Conservation (phyloP, 176 grass and related monocot genomes). For the Carex cristatella region DNA sequence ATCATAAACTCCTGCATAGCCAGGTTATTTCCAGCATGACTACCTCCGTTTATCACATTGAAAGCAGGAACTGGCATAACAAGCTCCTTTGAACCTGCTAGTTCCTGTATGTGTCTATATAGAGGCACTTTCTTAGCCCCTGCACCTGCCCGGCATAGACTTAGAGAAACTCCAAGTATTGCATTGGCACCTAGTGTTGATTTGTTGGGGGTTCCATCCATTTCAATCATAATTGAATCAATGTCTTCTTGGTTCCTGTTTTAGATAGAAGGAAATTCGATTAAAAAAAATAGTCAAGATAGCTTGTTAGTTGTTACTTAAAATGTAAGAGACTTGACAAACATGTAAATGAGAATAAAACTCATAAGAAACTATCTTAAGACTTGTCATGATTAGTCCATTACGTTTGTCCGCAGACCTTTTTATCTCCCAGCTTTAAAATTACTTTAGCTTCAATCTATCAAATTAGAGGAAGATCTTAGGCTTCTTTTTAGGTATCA, state of each 20-base stretch:
- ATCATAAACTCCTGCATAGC: constrained; percentile 99
- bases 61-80: constrained; percentile 98
- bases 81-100: constrained; percentile 76
- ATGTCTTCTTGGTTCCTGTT: constrained; percentile 78
- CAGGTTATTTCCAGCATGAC: constrained; percentile 95
- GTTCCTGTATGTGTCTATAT: constrained; percentile 90
- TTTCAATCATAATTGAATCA: constrained; percentile 88
- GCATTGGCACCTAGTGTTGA: constrained; percentile 89
- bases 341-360: background rate
- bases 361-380: background rate
- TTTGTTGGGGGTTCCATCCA: constrained; percentile 92
- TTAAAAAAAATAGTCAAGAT: background rate
- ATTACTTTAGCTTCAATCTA: background rate
- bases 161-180: constrained; percentile 97
- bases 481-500: background rate
- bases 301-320: constrained; percentile 3
- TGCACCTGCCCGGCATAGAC: constrained; percentile 77
- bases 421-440: background rate
- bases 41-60: constrained; percentile 98
- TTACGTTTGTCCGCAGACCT: background rate
- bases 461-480: background rate
- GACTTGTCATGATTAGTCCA: background rate
- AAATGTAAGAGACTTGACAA: background rate
- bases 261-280: constrained; percentile 11
- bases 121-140: constrained; percentile 79